Conservation (phyloP, 2,329 filamentous ascomycete species). For the Penicillium sp. region DNA sequence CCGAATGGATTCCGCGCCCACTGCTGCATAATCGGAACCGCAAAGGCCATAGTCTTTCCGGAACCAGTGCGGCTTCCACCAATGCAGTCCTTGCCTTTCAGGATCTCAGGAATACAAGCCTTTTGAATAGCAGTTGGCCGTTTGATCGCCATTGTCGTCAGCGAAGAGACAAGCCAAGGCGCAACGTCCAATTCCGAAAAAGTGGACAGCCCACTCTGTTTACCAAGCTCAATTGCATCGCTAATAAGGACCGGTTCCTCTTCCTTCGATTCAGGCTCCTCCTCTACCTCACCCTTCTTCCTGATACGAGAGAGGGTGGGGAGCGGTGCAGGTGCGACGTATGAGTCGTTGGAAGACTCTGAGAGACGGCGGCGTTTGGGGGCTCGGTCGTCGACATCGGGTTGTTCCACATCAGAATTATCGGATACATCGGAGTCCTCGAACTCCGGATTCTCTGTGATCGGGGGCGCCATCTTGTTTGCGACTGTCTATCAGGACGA, state of each 20-base stretch:
- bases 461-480: conserved; percentile 32
- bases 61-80: conserved; percentile 93
- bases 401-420: conserved; percentile 19
- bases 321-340: conserved; percentile 37
- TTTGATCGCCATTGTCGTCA: conserved; percentile 76
- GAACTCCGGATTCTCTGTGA: conserved; percentile 23
- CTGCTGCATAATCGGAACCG: conserved; percentile 87
- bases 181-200: conserved; percentile 73
- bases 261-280: conserved; percentile 20
- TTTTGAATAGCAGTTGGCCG: conserved; percentile 90
- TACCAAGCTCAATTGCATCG: conserved; percentile 42
- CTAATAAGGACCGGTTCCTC: conserved; percentile 41
- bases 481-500: conserved; percentile 20
- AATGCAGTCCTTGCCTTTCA: conserved; percentile 90
- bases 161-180: conserved; percentile 84
- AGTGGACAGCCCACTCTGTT: conserved; percentile 52
- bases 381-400: conserved; percentile 31
- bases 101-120: conserved; percentile 86
- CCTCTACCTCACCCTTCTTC: conserved; percentile 34
- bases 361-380: conserved; percentile 44
- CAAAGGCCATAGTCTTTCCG: conserved; percentile 95
- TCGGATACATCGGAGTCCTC: conserved; percentile 28
- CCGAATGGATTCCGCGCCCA: conserved; percentile 91
- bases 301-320: conserved; percentile 44
- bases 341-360: conserved; percentile 37